phyloP scores from a whole-genome alignment of 208 protist genomes.

The Trypanosoma theileri region DNA sequence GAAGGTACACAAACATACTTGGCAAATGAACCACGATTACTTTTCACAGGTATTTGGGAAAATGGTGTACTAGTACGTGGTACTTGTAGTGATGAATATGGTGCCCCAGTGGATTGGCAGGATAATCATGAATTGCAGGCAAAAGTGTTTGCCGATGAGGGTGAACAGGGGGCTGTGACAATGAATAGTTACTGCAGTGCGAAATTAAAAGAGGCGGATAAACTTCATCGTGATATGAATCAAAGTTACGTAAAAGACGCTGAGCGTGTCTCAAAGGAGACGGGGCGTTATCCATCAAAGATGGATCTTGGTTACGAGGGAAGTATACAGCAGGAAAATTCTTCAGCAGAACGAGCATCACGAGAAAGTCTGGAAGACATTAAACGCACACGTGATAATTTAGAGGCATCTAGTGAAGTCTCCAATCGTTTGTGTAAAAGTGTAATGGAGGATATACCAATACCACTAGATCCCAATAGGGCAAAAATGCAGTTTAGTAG shows the following conservation, averaged over 20 bases:
- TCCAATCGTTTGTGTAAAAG: slow-evolving; percentile 22
- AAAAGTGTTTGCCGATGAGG: slow-evolving; percentile 61
- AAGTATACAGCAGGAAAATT: slow-evolving; percentile 57
- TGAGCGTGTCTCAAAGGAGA: slow-evolving; percentile 36
- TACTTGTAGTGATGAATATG: slow-evolving; percentile 83
- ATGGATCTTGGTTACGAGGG: slow-evolving; percentile 90
- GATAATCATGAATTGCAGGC: slow-evolving; percentile 80
- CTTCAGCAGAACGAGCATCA: slow-evolving; percentile 37
- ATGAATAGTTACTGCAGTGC: slow-evolving; percentile 83
- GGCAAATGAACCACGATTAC: slow-evolving; percentile 77
- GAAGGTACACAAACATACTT: slow-evolving; percentile 87
- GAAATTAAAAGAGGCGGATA: slow-evolving; percentile 75
- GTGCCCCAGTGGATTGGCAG: slow-evolving; percentile 85
- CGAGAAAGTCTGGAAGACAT: slow-evolving; percentile 60
- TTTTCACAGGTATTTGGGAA: slow-evolving; percentile 87
- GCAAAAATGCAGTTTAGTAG: slow-evolving; percentile 80
- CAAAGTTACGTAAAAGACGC: slow-evolving; percentile 79
- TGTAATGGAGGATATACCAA: slow-evolving; percentile 25
- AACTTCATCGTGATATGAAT: slow-evolving; percentile 68
- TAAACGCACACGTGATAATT: slow-evolving; percentile 30
- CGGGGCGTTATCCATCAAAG: slow-evolving; percentile 63
- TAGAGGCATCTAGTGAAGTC: slow-evolving; percentile 31
- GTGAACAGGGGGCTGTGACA: slow-evolving; percentile 57
- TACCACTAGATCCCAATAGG: slow-evolving; percentile 72
- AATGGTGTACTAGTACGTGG: slow-evolving; percentile 83